Percentiles rank a stretch among this genome's conserved stretches.
These are phyloP conservation scores for Logfia minima DNA, from an alignment of 129 eudicot species.

Conservation along the genomic window DNA sequence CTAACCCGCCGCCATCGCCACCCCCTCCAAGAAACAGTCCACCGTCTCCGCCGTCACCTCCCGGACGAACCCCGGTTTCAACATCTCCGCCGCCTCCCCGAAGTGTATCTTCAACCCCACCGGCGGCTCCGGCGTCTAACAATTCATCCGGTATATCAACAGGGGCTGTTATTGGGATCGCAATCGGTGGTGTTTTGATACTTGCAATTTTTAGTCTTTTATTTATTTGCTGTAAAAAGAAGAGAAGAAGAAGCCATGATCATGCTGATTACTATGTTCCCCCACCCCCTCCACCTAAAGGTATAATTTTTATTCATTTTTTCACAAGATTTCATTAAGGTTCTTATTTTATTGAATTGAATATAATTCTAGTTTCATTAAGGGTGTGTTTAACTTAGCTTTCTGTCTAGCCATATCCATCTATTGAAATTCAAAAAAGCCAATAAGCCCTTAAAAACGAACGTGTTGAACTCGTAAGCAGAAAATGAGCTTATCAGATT, in stretches of 20 bases:
- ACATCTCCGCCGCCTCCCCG: slow-evolving; percentile 37
- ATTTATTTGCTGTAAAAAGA: slow-evolving; percentile 39
- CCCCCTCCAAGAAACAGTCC: slow-evolving; percentile 23
- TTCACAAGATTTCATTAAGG: slow-evolving; percentile 1
- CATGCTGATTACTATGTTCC: slow-evolving; percentile 32
- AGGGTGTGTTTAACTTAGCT: background rate
- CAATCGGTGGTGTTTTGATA: slow-evolving; percentile 34
- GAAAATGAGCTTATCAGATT: no score
- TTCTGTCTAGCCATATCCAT: no score
- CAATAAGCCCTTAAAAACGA: no score
- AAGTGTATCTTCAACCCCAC: slow-evolving; percentile 20
- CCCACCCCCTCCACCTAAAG: slow-evolving; percentile 45
- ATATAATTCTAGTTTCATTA: no score
- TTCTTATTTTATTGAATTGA: background rate
- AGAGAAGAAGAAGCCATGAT: slow-evolving; percentile 22
- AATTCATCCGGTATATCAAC: slow-evolving; percentile 31
- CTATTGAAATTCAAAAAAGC: no score
- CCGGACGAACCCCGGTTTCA: slow-evolving; percentile 26
- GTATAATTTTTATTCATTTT: background rate
- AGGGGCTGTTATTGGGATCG: slow-evolving; percentile 35
- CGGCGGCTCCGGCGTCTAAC: slow-evolving; percentile 24
- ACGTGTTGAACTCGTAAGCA: no score
- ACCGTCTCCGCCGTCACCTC: slow-evolving; percentile 32
- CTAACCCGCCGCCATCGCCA: slow-evolving; percentile 23
- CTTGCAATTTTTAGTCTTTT: slow-evolving; percentile 22